Evolutionary conservation across 2,329 filamentous ascomycete genomes (phyloP), one percentile per base, ranked within the genome.

Genomic region (Didymella keratinophila): DNA sequence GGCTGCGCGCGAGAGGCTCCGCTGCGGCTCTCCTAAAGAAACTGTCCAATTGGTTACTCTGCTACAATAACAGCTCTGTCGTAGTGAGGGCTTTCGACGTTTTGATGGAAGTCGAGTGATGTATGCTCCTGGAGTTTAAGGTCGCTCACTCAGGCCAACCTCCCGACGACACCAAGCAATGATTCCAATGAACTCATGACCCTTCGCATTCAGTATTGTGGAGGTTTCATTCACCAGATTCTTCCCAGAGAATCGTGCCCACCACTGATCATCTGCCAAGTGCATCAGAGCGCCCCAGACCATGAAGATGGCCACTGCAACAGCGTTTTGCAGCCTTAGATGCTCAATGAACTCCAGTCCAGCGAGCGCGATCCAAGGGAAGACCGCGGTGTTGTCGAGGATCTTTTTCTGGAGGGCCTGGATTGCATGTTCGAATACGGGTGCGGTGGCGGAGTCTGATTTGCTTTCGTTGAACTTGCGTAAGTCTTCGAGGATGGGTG

Each of bases 231-330:
- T 42, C 2, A 65, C 60, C 32, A 65, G 34, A n/a, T 57, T 53
- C 30, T 45, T 49, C 23, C 60, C 60, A 8, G 57, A 59, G 42
- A 63, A 65, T 9, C 36, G 36, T 21, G 46, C 50, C 62, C 62
- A 65, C 62, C 62, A 65, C 43, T 61, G 55, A 4, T 56, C 49
- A 32, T 63, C 54, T 16, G 51, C 43, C 41, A 51, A 51, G n/a
- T 51, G 49, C 41, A 63, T 53, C 4, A 65, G 58, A n/a, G 60
- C 60, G 21, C 62, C 62, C 62, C 62, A 65, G 10, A 59, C 46
- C 62, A 65, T 65, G 47, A 63, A 63, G 7, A 61, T 58, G 18
- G 51, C 44, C 42, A 63, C 39, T 5, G 62, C 62, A n/a, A 63
- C 42, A 28, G 20, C 21, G 16, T 63, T 44, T 7, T 54, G 60